Evolutionary conservation across 202 grass and related monocot genomes (phyloP).

Genomic region (Panicum virgatum): DNA sequence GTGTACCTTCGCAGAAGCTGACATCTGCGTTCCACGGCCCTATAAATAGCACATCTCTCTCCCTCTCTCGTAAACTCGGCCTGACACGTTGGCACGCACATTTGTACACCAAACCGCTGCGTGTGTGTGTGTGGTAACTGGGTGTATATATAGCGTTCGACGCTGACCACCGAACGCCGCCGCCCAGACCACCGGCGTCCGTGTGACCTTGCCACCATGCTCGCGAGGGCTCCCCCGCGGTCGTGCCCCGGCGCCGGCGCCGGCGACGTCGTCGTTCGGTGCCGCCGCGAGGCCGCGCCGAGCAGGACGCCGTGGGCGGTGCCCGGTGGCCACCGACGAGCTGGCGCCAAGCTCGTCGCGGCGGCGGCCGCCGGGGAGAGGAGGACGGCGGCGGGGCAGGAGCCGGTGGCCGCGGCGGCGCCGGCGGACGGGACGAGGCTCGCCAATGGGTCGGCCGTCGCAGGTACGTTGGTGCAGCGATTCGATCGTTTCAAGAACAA

Average conservation of each 20-base stretch:
- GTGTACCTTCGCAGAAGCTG: background rate
- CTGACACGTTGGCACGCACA: background rate
- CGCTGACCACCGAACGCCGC: background rate
- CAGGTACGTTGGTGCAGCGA: conserved; percentile 38
- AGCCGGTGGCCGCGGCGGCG: background rate
- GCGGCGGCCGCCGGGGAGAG: conserved; percentile 16
- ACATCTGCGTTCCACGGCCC: background rate
- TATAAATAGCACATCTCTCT: background rate
- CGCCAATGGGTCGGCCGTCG: conserved; percentile 15
- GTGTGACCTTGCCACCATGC: conserved; percentile 22
- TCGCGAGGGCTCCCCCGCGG: background rate
- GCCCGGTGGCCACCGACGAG: background rate
- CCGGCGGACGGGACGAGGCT: background rate
- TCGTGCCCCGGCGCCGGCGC: background rate
- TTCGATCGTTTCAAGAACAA: background rate
- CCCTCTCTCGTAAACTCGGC: background rate
- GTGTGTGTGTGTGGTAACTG: background rate
- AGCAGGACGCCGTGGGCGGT: background rate
- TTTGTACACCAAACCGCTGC: background rate
- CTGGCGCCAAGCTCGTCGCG: background rate
- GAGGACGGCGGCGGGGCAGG: background rate
- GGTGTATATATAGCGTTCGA: conserved; percentile 2
- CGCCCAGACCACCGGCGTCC: background rate
- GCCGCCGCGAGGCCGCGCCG: background rate
- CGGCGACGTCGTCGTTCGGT: too few species aligned